These are phyloP conservation scores for Rosa multiflora DNA, from an alignment of 306 rosid genomes.

Conservation along the genomic window DNA sequence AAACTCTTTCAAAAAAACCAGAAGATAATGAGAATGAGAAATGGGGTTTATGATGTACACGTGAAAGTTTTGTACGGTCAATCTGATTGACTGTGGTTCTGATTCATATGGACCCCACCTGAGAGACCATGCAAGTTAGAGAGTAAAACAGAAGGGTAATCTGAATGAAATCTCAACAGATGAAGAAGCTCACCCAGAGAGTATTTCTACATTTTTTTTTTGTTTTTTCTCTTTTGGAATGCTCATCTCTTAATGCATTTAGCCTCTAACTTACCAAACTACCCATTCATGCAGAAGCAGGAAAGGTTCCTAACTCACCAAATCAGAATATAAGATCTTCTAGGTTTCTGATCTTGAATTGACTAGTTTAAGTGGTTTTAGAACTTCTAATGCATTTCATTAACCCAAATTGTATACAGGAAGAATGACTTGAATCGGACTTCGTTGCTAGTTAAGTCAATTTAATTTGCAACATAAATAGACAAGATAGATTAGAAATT, in stretches of 20 bases:
- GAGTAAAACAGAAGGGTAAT: slow-evolving; percentile 26
- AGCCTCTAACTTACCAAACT: slow-evolving; percentile 5
- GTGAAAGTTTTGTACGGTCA: slow-evolving; percentile 38
- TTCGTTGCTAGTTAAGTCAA: not conserved
- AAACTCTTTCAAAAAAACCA: slow-evolving; percentile 11
- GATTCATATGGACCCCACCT: slow-evolving; percentile 42
- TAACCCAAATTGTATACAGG: not conserved
- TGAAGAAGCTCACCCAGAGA: slow-evolving; percentile 8
- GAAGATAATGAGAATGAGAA: slow-evolving; percentile 16
- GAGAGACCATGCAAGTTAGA: slow-evolving; percentile 24
- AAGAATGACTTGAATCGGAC: not conserved
- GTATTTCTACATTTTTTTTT: slow-evolving; percentile 9
- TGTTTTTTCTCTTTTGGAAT: not conserved
- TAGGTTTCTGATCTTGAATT: not conserved
- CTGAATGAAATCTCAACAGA: slow-evolving; percentile 15
- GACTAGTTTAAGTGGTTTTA: not conserved
- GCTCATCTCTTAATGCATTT: slow-evolving; percentile 5
- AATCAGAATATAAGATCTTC: not conserved
- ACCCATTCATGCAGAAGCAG: not conserved
- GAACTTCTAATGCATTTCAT: not conserved
- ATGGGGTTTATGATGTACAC: slow-evolving; percentile 38
- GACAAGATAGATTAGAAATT: not conserved
- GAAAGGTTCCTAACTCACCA: not conserved
- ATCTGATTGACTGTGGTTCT: slow-evolving; percentile 38
- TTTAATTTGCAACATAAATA: too few species aligned